Base-by-base conservation (phyloP, 805 yeast genomes). In the Candida caryicola region DNA sequence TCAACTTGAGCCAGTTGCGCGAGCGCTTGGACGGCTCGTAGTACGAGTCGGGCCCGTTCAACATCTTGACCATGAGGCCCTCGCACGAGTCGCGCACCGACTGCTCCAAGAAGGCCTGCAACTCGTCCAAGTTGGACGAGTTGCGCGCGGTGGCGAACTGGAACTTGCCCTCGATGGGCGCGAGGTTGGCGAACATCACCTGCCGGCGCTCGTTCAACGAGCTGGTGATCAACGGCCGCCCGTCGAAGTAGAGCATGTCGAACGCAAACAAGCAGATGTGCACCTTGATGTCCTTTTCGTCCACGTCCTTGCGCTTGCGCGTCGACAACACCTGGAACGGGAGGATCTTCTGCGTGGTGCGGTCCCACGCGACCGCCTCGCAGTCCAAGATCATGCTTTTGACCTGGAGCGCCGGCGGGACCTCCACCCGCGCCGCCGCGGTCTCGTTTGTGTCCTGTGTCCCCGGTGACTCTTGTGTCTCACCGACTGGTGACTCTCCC, bases 351-450 rank as follows among this genome's bases (percentile, higher is more conserved):
- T 77, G 60, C 16, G 74, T 71, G 37, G 74, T 82, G 39, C 82
- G 69, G 60, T 91, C 96, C 95, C 95, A 93, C 0, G 99, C 99
- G 6, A 93, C 99, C 5, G 96, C 96, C 63, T 93, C 99, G 64
- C 96, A 85, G 59, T 93, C 99, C 41, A 93, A 60, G 41, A 93
- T 88, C 59, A 91, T 71, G 6, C 85, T 75, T 3, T 38, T 21
- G 4, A 18, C 31, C 29, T 65, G 63, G 1, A 79, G 71, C 1
- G 53, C 44, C 9, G 59, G 57, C 3, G 43, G 46, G 1, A 51
- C 41, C 8, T 40, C 46, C 12, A 46, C 49, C n/a, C n/a, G n/a
- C n/a, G n/a, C n/a, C n/a, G n/a, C n/a, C n/a, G 18, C 34, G 18
- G 15, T 21, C 30, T n/a, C n/a, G n/a, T n/a, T n/a, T n/a, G n/a